Conservation (phyloP, 768 basidiomycete species). For the Phylloporus scabripes region DNA sequence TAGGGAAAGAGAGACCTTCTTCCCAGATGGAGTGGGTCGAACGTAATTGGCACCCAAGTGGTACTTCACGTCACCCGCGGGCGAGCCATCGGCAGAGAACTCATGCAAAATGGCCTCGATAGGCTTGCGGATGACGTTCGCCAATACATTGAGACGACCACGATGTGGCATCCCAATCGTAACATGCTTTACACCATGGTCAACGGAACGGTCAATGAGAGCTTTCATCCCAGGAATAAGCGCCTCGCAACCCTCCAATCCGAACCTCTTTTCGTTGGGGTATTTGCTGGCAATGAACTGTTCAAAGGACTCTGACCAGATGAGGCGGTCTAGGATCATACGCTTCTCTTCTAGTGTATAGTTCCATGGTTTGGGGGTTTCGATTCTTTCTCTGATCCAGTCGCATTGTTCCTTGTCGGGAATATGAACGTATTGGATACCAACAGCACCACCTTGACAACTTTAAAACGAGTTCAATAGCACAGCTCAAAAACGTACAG, state of each 20-base stretch:
- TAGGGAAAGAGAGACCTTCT: slow-evolving; percentile 94
- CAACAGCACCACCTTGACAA: slow-evolving; percentile 70
- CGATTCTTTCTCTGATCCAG: slow-evolving; percentile 96
- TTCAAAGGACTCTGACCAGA: slow-evolving; percentile 99
- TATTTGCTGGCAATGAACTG: slow-evolving; percentile 98
- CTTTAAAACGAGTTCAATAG: slow-evolving; percentile 1
- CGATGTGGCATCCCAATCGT: slow-evolving; percentile 99
- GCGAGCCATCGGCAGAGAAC: slow-evolving; percentile 75
- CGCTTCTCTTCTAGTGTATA: slow-evolving; percentile 98
- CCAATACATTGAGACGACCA: slow-evolving; percentile 95
- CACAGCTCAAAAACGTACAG: slow-evolving; percentile 51
- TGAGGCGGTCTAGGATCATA: slow-evolving; percentile 97
- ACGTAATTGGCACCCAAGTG: slow-evolving; percentile 99
- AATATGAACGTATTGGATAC: slow-evolving; percentile 92
- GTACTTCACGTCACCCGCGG: slow-evolving; percentile 98
- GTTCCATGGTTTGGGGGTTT: slow-evolving; percentile 94
- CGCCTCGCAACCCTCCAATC: slow-evolving; percentile 95
- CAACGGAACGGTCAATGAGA: slow-evolving; percentile 96
- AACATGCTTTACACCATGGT: slow-evolving; percentile 91
- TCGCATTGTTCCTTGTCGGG: slow-evolving; percentile 98
- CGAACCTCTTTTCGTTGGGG: slow-evolving; percentile 99
- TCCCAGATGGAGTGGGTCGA: slow-evolving; percentile 94
- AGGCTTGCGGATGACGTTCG: slow-evolving; percentile 97
- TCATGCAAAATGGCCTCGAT: slow-evolving; percentile 97
- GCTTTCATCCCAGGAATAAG: slow-evolving; percentile 99